Conservation (phyloP, 441 rosid species). For the Viola pubescens region DNA sequence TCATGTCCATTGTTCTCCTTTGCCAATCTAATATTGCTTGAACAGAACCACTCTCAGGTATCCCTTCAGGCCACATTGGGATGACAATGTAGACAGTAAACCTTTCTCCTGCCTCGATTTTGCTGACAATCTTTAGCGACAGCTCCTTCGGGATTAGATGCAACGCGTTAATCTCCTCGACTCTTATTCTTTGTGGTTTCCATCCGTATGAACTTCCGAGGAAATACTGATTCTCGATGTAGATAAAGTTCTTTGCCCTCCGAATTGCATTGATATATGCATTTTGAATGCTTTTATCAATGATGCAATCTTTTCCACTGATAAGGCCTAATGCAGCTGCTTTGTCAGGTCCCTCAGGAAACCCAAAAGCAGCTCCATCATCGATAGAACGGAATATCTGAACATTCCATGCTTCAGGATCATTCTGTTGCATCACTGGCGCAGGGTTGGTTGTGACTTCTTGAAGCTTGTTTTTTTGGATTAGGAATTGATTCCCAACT, state of each 20-base stretch:
- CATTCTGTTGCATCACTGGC: constrained; percentile 52
- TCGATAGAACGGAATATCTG: constrained; percentile 89
- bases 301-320: constrained; percentile 81
- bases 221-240: constrained; percentile 90
- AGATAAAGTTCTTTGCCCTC: constrained; percentile 78
- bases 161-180: constrained; percentile 62
- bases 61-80: constrained; percentile 99
- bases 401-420: constrained; percentile 70
- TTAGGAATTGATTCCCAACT: constrained; percentile 54
- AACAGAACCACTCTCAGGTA: constrained; percentile 85
- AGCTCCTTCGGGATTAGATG: constrained; percentile 85
- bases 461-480: constrained; percentile 47
- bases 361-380: constrained; percentile 87
- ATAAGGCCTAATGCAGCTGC: constrained; percentile 79
- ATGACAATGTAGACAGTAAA: constrained; percentile 75
- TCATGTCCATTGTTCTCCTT: constrained; percentile 90
- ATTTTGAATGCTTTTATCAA: constrained; percentile 91
- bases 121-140: constrained; percentile 72
- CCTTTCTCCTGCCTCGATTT: constrained; percentile 76
- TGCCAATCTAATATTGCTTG: constrained; percentile 96
- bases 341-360: constrained; percentile 73
- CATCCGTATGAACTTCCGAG: constrained; percentile 86
- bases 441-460: constrained; percentile 47
- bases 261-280: constrained; percentile 90
- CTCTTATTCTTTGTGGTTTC: constrained; percentile 59